phyloP scores from a whole-genome alignment of 768 basidiomycete species.

The Boletellus sp. region DNA sequence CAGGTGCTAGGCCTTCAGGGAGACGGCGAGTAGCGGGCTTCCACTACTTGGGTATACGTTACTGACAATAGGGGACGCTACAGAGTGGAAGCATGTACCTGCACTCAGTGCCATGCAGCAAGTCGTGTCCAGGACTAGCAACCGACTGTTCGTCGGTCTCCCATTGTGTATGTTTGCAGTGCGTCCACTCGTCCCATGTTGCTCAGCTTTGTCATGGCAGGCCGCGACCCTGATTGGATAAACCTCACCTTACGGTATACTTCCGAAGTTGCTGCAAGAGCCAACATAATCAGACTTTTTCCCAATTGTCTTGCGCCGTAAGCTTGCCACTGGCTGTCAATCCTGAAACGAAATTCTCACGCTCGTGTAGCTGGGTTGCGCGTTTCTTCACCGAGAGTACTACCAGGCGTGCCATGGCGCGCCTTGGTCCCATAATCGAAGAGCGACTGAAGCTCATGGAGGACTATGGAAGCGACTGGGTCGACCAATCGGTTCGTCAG shows the following conservation, averaged over 20 bases:
- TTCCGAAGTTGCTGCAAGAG: conserved; percentile 25
- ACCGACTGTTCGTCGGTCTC: conserved; percentile 47
- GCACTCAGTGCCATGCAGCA: conserved; percentile 27
- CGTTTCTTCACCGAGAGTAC: conserved; percentile 11
- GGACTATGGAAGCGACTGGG: conserved; percentile 28
- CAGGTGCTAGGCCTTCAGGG: conserved; percentile 31
- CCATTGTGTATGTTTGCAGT: conserved; percentile 36
- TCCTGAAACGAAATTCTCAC: not conserved
- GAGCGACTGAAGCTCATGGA: conserved; percentile 24
- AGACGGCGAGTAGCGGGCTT: conserved; percentile 9
- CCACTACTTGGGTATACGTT: not conserved
- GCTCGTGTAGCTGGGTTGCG: conserved; percentile 15
- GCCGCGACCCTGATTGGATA: conserved; percentile 35
- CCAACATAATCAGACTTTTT: conserved; percentile 25
- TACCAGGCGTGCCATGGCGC: conserved; percentile 8
- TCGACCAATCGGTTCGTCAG: conserved; percentile 31
- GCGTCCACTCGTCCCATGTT: not conserved
- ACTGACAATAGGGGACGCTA: not conserved
- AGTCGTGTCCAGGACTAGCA: conserved; percentile 40
- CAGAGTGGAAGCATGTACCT: conserved; percentile 39
- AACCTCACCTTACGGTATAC: conserved; percentile 31
- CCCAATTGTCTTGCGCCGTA: conserved; percentile 36
- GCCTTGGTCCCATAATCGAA: conserved; percentile 28
- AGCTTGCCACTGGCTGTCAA: not conserved
- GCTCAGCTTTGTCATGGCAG: not conserved